Conservation (phyloP, 306 rosid species). For the Gastrolobium villosum region DNA sequence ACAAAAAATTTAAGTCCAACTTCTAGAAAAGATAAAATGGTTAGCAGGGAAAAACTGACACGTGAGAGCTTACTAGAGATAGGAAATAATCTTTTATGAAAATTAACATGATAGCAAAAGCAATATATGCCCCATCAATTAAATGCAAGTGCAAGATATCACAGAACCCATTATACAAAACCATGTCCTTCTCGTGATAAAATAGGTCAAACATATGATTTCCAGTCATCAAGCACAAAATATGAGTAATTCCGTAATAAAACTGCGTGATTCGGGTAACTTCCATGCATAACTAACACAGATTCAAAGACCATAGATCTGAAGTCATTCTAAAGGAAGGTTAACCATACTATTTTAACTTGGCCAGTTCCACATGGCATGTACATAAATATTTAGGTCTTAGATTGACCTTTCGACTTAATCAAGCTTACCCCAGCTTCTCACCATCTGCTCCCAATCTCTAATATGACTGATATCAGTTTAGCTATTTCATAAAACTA, state of each 20-base stretch:
- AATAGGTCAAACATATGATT: conserved; percentile 5
- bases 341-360: background rate
- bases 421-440: background rate
- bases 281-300: background rate
- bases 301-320: background rate
- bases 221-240: conserved; percentile 1
- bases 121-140: background rate
- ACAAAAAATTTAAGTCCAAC: background rate
- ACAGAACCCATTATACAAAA: background rate
- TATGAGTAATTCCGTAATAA: background rate
- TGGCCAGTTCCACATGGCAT: background rate
- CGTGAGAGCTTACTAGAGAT: background rate
- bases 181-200: conserved; percentile 1
- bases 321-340: too few relatives aligned
- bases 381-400: background rate
- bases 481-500: background rate
- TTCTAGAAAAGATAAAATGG: background rate
- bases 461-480: background rate
- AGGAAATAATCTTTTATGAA: background rate
- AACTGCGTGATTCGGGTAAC: background rate
- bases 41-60: background rate
- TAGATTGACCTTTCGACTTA: background rate
- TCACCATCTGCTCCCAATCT: background rate
- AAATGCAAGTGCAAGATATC: background rate
- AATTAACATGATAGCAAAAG: background rate